Evolutionary conservation across 164 flowering plant species (phyloP), one percentile per base, ranked within the genome.

Genomic region (Dillenia turbinata): DNA sequence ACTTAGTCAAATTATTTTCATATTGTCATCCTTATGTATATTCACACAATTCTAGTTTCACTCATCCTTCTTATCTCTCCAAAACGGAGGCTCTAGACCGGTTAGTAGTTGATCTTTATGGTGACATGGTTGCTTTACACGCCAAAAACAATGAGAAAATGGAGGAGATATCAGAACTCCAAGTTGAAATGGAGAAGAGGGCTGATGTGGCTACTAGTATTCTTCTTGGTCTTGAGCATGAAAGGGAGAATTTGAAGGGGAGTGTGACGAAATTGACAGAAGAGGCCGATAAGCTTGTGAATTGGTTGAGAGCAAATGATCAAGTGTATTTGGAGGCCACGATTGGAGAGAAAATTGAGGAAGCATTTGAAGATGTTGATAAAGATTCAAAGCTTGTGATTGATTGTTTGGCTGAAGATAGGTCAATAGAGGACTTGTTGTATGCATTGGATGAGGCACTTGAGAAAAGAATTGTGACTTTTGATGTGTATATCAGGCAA

Each of bases 401-500:
- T 9, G 77, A 81, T 14, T 59, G 60, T 10, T 17, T 14, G 65
- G 80, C 82, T 6, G 76, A 65, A 5, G 85, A 81, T 54, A 8
- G n/a, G 16, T 80, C 78, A 8, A 63, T 81, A 54, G 87, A 84
- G n/a, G 92, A 84, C 66, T 33, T 74, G 73, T 63, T 86, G 13
- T 72, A 73, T 71, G 81, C 70, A 15, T 59, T 86, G 73, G 92
- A 86, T 11, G 65, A 68, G 64, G 89, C 78, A 33, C 40, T 83
- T 59, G 71, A 70, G 47, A 24, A 69, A 47, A 82, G 81, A 13
- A 71, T 49, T 3, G 26, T 82, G 61, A 50, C 54, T 24, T 60
- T 80, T 61, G 77, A 62, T 7, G 44, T 13, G 8, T 84, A 86
- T 61, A 61, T 79, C 3, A 86, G 60, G 75, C 70, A 78, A 46